phyloP scores from a whole-genome alignment of 768 basidiomycete genomes.

The Bullera alba region DNA sequence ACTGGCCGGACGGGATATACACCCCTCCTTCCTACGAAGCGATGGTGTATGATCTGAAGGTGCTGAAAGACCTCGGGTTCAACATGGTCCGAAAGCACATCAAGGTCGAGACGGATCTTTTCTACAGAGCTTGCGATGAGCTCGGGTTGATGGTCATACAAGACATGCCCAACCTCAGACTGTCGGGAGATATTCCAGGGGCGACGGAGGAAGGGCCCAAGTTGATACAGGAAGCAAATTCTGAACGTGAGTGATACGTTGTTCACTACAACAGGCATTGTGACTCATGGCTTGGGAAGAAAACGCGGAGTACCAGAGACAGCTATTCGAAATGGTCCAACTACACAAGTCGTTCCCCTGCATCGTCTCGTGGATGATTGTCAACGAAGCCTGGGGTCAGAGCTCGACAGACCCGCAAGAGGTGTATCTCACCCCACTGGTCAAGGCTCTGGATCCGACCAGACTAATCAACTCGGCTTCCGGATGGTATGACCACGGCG shows the following conservation, averaged over 20 bases:
- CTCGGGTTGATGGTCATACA: constrained; percentile 22
- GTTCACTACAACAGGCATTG: not conserved
- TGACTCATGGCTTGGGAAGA: constrained; percentile 2
- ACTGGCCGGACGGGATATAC: constrained; percentile 26
- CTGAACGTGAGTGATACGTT: constrained; percentile 10
- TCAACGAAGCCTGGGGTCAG: constrained; percentile 28
- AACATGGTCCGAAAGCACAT: constrained; percentile 28
- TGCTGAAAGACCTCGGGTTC: constrained; percentile 14
- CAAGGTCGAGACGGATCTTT: constrained; percentile 24
- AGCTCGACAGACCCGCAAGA: constrained; percentile 11
- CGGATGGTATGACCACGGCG: constrained; percentile 21
- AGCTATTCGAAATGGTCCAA: constrained; percentile 14
- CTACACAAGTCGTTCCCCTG: constrained; percentile 19
- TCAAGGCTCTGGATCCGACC: constrained; percentile 15
- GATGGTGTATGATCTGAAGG: constrained; percentile 19
- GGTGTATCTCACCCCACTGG: constrained; percentile 6
- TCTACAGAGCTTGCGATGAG: constrained; percentile 20
- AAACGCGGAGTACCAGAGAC: constrained; percentile 13
- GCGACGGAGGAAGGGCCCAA: too few species aligned
- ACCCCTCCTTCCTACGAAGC: constrained; percentile 20
- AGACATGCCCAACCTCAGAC: constrained; percentile 15
- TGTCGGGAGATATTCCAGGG: too few species aligned
- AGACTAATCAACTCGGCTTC: constrained; percentile 10
- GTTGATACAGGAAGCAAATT: not conserved
- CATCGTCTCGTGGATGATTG: constrained; percentile 22